phyloP scores from a whole-genome alignment of 441 rosid species.

The Viola pubescens region DNA sequence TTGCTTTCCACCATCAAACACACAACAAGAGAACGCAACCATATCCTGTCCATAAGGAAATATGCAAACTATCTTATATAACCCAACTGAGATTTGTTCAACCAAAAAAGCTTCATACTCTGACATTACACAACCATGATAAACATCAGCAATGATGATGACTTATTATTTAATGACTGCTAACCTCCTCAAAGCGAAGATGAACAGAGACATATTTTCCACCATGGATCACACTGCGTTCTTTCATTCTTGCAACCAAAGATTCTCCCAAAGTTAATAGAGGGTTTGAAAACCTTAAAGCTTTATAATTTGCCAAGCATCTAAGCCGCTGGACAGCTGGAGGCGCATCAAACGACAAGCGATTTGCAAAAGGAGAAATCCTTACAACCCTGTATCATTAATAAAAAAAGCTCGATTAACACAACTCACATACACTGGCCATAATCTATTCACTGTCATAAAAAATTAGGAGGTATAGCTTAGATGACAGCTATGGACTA shows the following conservation, averaged over 20 bases:
- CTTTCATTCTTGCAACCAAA: conserved; percentile 88
- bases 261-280: conserved; percentile 71
- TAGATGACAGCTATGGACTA: no score
- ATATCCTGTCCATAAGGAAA: conserved; percentile 58
- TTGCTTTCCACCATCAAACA: conserved; percentile 89
- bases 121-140: no score
- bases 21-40: conserved; percentile 99
- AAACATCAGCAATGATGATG: background rate
- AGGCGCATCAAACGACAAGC: conserved; percentile 96
- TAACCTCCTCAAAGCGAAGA: conserved; percentile 99
- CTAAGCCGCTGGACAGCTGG: conserved; percentile 85
- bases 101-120: no score
- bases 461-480: background rate
- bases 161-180: conserved; percentile 18
- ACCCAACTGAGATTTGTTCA: no score
- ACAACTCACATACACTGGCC: background rate
- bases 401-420: conserved; percentile 18
- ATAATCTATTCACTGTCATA: background rate
- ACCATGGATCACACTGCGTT: conserved; percentile 64
- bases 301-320: conserved; percentile 94
- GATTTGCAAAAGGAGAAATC: conserved; percentile 98
- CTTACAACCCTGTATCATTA: conserved; percentile 69
- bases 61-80: conserved; percentile 6
- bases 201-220: conserved; percentile 90
- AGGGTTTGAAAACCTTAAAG: conserved; percentile 71